These are phyloP conservation scores for Sclerotinia borealis DNA, from an alignment of 2,329 filamentous ascomycete species.

Conservation along the genomic window DNA sequence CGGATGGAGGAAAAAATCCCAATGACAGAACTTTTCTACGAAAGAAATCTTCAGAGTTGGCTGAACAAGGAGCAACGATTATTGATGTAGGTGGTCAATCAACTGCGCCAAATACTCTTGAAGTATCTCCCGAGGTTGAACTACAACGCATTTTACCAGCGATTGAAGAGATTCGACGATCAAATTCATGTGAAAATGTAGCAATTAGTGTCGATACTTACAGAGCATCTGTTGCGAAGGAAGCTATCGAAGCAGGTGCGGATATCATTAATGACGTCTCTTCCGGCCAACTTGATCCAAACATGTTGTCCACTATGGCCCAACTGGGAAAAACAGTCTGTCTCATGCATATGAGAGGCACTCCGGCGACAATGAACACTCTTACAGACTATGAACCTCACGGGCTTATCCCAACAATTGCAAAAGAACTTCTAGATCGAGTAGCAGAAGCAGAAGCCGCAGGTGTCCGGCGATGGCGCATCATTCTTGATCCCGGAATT, in stretches of 20 bases:
- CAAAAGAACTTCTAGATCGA: conserved; percentile 51
- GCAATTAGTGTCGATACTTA: conserved; percentile 91
- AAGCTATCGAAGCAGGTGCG: conserved; percentile 70
- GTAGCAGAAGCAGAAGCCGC: conserved; percentile 70
- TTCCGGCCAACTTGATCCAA: conserved; percentile 68
- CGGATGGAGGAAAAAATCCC: conserved; percentile 66
- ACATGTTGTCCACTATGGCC: conserved; percentile 78
- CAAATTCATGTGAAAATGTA: conserved; percentile 56
- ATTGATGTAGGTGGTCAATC: conserved; percentile 93
- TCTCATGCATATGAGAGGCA: conserved; percentile 70
- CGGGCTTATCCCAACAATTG: conserved; percentile 52
- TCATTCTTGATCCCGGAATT: conserved; percentile 88
- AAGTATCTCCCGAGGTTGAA: conserved; percentile 69
- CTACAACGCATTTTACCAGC: conserved; percentile 70
- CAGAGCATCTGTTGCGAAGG: conserved; percentile 72
- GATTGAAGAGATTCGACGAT: conserved; percentile 64
- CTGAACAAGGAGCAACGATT: conserved; percentile 65
- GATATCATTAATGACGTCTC: conserved; percentile 95
- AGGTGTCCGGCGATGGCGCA: conserved; percentile 85
- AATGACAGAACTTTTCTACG: conserved; percentile 32
- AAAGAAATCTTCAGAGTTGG: conserved; percentile 33
- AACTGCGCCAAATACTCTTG: conserved; percentile 68
- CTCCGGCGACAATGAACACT: conserved; percentile 58
- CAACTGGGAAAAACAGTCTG: conserved; percentile 70
- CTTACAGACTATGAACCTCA: conserved; percentile 45